Evolutionary conservation across 108 stramenopile species (phyloP).

Genomic region (Mayamaea pseudoterrestris): DNA sequence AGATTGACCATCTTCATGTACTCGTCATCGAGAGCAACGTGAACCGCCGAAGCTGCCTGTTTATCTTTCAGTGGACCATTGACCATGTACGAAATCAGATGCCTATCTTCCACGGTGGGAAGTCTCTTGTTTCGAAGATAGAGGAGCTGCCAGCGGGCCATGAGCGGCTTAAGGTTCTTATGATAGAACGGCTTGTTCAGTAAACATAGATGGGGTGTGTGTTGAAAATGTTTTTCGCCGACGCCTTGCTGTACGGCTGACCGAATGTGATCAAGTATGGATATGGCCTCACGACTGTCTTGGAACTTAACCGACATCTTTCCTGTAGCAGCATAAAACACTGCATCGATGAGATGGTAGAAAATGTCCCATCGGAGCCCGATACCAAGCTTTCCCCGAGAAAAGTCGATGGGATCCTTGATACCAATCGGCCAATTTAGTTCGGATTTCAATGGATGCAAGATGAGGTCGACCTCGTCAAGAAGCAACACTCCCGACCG

Average conservation of each 20-base stretch:
- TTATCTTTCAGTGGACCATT: conserved; percentile 73
- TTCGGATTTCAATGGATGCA: conserved; percentile 98
- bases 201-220: conserved; percentile 89
- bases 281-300: conserved; percentile 76
- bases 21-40: conserved; percentile 89
- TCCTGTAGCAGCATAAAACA: conserved; percentile 56
- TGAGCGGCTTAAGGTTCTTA: conserved; percentile 69
- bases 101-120: conserved; percentile 82
- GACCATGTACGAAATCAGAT: conserved; percentile 85
- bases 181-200: conserved; percentile 84
- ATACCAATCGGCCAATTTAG: conserved; percentile 98
- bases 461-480: conserved; percentile 95
- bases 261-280: conserved; percentile 73
- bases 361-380: conserved; percentile 94
- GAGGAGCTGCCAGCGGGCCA: conserved; percentile 94
- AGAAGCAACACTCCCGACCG: conserved; percentile 78
- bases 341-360: conserved; percentile 88
- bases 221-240: conserved; percentile 64
- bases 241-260: conserved; percentile 76
- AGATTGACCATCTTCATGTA: conserved; percentile 98
- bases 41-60: conserved; percentile 69
- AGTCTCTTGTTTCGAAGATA: conserved; percentile 86
- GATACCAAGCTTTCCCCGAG: conserved; percentile 69
- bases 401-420: conserved; percentile 96
- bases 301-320: conserved; percentile 83